A percentile compares a stretch with the other conserved stretches of the same genome.
These are phyloP conservation scores for Microsporum ferrugineum DNA, from an alignment of 2,329 filamentous ascomycete genomes.

Conservation along the genomic window DNA sequence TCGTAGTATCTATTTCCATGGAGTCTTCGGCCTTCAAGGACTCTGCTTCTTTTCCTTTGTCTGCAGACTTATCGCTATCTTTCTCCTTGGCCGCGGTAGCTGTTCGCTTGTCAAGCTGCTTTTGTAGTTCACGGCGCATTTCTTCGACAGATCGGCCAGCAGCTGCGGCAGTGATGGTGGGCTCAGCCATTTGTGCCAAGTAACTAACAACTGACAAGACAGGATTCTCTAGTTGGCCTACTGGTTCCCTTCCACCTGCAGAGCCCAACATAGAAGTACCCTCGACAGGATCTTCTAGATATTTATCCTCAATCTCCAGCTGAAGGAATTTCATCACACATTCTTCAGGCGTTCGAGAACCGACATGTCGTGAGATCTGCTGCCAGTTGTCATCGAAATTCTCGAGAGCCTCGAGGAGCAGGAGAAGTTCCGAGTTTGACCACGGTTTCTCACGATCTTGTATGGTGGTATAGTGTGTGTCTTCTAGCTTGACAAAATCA, in stretches of 20 bases:
- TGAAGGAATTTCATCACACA: slow-evolving; percentile 95
- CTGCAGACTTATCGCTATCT: slow-evolving; percentile 32
- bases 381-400: slow-evolving; percentile 94
- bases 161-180: slow-evolving; percentile 78
- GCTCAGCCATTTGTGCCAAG: slow-evolving; percentile 80
- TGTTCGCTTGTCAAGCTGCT: slow-evolving; percentile 57
- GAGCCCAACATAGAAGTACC: slow-evolving; percentile 56
- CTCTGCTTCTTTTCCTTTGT: slow-evolving; percentile 37
- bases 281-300: slow-evolving; percentile 64
- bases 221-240: slow-evolving; percentile 87
- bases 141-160: slow-evolving; percentile 79
- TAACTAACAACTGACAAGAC: slow-evolving; percentile 95
- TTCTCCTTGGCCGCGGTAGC: slow-evolving; percentile 46
- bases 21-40: slow-evolving; percentile 44
- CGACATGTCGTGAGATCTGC: slow-evolving; percentile 81
- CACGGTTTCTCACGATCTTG: slow-evolving; percentile 77
- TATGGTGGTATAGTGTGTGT: slow-evolving; percentile 67
- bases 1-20: slow-evolving; percentile 45
- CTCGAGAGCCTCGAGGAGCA: slow-evolving; percentile 82
- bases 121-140: slow-evolving; percentile 67
- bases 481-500: slow-evolving; percentile 82
- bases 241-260: slow-evolving; percentile 70
- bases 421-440: slow-evolving; percentile 81
- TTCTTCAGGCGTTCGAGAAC: slow-evolving; percentile 82
- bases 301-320: slow-evolving; percentile 94